phyloP scores from a whole-genome alignment of 352 stramenopile genomes.

The Pythium inflatum region DNA sequence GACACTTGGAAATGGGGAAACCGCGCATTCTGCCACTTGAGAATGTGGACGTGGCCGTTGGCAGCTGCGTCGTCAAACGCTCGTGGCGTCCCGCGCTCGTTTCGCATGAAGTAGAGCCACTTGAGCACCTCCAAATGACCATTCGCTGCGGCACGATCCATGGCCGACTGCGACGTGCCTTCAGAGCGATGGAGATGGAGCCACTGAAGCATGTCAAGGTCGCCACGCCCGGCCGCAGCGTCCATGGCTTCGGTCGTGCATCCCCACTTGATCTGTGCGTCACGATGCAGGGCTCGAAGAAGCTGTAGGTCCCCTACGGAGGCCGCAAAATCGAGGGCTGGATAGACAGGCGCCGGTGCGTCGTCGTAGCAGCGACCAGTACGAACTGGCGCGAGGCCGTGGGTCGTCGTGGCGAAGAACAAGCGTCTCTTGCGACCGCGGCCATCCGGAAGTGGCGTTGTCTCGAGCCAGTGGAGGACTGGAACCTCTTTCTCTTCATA shows the following conservation, averaged over 20 bases:
- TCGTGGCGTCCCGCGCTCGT: background rate
- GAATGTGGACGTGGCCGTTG: background rate
- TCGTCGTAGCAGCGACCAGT: background rate
- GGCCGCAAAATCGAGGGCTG: conserved; percentile 18
- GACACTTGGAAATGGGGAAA: conserved; percentile 5
- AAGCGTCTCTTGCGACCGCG: background rate
- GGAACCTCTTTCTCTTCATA: background rate
- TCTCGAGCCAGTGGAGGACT: conserved; percentile 10
- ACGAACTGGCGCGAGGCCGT: background rate
- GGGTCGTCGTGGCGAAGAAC: background rate
- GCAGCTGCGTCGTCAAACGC: conserved; percentile 8
- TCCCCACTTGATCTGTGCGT: conserved; percentile 1
- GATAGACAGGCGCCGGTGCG: background rate
- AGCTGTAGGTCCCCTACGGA: background rate
- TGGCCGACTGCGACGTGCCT: background rate
- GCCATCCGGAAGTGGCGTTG: background rate
- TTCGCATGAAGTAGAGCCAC: conserved; percentile 15
- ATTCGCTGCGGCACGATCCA: conserved; percentile 1
- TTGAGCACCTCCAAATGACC: conserved; percentile 18
- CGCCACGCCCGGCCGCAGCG: conserved; percentile 9
- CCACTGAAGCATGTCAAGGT: conserved; percentile 24
- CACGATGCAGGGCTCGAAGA: conserved; percentile 1
- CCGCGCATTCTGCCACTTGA: background rate
- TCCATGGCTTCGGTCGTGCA: conserved; percentile 19
- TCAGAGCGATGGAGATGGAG: conserved; percentile 19